Evolutionary conservation across 306 rosid species (phyloP).

Genomic region (Astragalus glycyphyllos): DNA sequence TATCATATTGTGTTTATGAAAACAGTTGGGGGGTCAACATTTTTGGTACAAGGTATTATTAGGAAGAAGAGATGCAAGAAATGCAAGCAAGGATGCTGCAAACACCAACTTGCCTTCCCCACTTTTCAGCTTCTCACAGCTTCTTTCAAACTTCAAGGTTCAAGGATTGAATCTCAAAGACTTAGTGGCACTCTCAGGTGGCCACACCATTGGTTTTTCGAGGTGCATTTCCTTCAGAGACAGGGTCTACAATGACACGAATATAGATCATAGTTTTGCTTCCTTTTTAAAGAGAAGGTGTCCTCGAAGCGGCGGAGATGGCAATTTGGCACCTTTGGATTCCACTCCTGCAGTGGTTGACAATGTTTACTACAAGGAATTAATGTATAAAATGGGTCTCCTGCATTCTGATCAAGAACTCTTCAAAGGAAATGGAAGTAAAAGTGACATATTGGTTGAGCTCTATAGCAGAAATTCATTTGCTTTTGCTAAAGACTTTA

Average conservation of each 20-base stretch:
- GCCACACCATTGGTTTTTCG: conserved; percentile 52
- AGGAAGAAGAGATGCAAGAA: conserved; percentile 52
- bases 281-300: conserved; percentile 28
- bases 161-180: conserved; percentile 38
- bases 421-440: conserved; percentile 37
- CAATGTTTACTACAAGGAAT: conserved; percentile 34
- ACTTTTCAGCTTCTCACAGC: conserved; percentile 34
- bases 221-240: conserved; percentile 36
- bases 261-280: conserved; percentile 27
- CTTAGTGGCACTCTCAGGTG: conserved; percentile 49
- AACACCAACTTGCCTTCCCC: conserved; percentile 40
- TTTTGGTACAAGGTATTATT: conserved; percentile 34
- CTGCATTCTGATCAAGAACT: conserved; percentile 56
- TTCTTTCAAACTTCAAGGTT: conserved; percentile 36
- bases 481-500: conserved; percentile 47
- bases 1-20: not conserved
- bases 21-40: conserved; percentile 45
- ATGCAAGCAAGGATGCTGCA: conserved; percentile 45
- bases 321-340: conserved; percentile 42
- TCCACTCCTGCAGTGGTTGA: conserved; percentile 38
- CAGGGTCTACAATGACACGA: conserved; percentile 46
- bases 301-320: conserved; percentile 40
- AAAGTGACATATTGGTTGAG: conserved; percentile 49
- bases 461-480: conserved; percentile 6
- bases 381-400: conserved; percentile 46